Conservation (phyloP, 2,329 filamentous ascomycete species). For the Whalleya microplaca region DNA sequence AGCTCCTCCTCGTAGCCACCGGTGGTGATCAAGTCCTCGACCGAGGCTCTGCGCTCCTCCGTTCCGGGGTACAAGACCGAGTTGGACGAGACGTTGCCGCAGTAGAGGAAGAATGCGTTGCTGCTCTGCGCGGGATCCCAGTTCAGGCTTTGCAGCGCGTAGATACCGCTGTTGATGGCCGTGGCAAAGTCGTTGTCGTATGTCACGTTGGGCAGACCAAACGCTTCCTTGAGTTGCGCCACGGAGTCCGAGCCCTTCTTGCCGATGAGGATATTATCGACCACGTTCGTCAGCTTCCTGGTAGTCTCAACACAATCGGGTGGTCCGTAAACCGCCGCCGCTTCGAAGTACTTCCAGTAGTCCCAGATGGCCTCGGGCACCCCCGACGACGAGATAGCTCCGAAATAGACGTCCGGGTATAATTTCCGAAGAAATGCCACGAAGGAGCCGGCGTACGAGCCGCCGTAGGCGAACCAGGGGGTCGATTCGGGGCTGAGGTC, state of each 20-base stretch:
- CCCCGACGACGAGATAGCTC: constrained; percentile 77
- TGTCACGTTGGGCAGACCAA: constrained; percentile 51
- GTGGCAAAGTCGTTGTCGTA: constrained; percentile 54
- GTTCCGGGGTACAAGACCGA: constrained; percentile 47
- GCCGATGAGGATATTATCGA: constrained; percentile 55
- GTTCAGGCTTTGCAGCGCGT: constrained; percentile 51
- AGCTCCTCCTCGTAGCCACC: constrained; percentile 47
- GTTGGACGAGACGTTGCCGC: constrained; percentile 48
- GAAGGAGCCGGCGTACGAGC: constrained; percentile 81
- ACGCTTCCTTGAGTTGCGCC: constrained; percentile 45
- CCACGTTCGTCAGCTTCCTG: constrained; percentile 57
- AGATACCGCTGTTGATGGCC: constrained; percentile 46
- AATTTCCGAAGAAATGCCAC: constrained; percentile 75
- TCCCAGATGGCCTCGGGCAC: constrained; percentile 79
- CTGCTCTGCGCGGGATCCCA: constrained; percentile 55
- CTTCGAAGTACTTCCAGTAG: constrained; percentile 68
- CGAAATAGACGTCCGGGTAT: constrained; percentile 81
- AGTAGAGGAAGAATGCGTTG: constrained; percentile 51
- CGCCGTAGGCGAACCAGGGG: constrained; percentile 80
- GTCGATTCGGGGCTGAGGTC: constrained; percentile 68
- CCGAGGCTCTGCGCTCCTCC: constrained; percentile 39
- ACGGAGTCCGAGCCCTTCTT: constrained; percentile 47
- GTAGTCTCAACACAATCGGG: constrained; percentile 66
- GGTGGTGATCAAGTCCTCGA: constrained; percentile 44
- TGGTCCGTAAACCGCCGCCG: constrained; percentile 52